phyloP scores from a whole-genome alignment of 2,329 filamentous ascomycete species.

The Alternaria sp. region DNA sequence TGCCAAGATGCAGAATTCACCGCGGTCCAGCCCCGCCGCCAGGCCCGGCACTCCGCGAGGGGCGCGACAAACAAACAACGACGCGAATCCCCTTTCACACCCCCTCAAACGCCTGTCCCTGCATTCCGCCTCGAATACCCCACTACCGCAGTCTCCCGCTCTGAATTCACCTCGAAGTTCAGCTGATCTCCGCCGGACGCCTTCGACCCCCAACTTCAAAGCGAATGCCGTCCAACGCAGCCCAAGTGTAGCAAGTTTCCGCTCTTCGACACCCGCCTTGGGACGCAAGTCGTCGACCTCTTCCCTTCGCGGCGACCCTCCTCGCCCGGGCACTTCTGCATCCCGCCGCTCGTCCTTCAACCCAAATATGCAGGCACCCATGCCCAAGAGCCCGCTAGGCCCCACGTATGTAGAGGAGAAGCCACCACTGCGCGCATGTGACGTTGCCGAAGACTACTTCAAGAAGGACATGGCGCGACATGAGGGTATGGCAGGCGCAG shows the following conservation, averaged over 20 bases:
- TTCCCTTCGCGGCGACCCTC: conserved; percentile 51
- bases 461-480: conserved; percentile 72
- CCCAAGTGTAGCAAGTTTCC: conserved; percentile 53
- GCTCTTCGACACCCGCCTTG: conserved; percentile 52
- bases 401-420: conserved; percentile 50
- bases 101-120: conserved; percentile 50
- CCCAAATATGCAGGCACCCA: conserved; percentile 50
- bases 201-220: conserved; percentile 40
- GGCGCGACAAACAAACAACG: conserved; percentile 47
- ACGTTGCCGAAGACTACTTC: conserved; percentile 74
- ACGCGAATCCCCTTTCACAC: conserved; percentile 43
- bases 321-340: conserved; percentile 43
- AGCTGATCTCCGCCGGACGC: conserved; percentile 20
- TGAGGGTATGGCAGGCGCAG: conserved; percentile 54
- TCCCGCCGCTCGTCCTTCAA: conserved; percentile 57
- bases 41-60: conserved; percentile 19
- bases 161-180: conserved; percentile 32
- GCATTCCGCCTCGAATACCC: conserved; percentile 41
- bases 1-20: conserved; percentile 39
- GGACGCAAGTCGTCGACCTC: conserved; percentile 54
- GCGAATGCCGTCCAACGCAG: conserved; percentile 52
- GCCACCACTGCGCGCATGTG: conserved; percentile 59
- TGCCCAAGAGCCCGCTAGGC: conserved; percentile 51
- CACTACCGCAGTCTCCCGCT: conserved; percentile 42
- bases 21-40: conserved; percentile 18